These are phyloP conservation scores for Pythium graminicola DNA, from an alignment of 352 stramenopile species.

Conservation along the genomic window DNA sequence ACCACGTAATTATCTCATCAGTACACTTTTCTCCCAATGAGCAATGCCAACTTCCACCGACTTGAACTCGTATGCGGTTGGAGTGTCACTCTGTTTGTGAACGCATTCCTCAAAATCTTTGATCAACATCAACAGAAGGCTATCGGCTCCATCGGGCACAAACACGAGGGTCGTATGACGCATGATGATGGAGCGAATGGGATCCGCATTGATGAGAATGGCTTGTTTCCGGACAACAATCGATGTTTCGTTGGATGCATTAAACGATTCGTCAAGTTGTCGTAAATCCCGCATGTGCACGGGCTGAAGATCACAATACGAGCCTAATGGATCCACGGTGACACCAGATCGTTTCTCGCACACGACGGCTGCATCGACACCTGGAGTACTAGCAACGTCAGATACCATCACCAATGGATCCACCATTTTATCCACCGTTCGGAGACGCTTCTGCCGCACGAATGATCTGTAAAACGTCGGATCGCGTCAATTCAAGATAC, in stretches of 20 bases:
- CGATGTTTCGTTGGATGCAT: constrained; percentile 27
- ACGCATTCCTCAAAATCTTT: constrained; percentile 36
- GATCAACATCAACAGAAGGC: constrained; percentile 33
- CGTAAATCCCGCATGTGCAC: constrained; percentile 41
- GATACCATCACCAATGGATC: neutral
- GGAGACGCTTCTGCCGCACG: constrained; percentile 15
- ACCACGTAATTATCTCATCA: neutral
- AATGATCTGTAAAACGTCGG: constrained; percentile 30
- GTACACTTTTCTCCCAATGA: neutral
- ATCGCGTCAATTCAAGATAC: constrained; percentile 26
- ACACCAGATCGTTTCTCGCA: constrained; percentile 7
- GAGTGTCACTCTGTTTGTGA: constrained; percentile 7
- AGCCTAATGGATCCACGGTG: constrained; percentile 12
- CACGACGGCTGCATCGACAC: neutral
- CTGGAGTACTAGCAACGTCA: too few species aligned
- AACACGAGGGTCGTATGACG: constrained; percentile 37
- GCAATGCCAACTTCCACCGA: neutral
- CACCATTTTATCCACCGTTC: too few species aligned
- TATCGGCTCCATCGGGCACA: constrained; percentile 39
- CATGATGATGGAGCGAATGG: constrained; percentile 38
- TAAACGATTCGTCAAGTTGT: constrained; percentile 35
- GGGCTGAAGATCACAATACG: constrained; percentile 33
- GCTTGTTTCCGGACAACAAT: constrained; percentile 39
- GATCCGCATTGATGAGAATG: constrained; percentile 44
- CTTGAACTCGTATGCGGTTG: constrained; percentile 28